Percentiles rank a stretch among this genome's conserved stretches.
These are phyloP conservation scores for Xylariales sp. DNA, from an alignment of 2,329 filamentous ascomycete species.

Conservation along the genomic window DNA sequence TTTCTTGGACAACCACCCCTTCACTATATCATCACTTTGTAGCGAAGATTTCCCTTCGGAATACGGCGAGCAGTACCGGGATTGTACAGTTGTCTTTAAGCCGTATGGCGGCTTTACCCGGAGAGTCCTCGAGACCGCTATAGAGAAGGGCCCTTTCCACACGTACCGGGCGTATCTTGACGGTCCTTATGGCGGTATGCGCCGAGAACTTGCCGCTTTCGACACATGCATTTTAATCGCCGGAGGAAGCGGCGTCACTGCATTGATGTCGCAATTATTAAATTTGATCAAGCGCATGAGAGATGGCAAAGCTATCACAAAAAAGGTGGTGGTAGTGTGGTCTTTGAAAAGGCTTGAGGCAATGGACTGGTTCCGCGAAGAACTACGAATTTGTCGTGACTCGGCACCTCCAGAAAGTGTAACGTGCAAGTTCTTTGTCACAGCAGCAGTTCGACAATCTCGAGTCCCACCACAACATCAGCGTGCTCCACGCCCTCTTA, in stretches of 20 bases:
- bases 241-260: slow-evolving; percentile 93
- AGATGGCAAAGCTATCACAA: slow-evolving; percentile 92
- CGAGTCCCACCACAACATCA: slow-evolving; percentile 47
- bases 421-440: slow-evolving; percentile 95
- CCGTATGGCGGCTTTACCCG: slow-evolving; percentile 92
- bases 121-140: slow-evolving; percentile 82
- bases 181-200: slow-evolving; percentile 95
- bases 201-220: slow-evolving; percentile 87
- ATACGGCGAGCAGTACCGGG: slow-evolving; percentile 87
- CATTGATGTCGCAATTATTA: slow-evolving; percentile 88
- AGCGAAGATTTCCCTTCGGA: slow-evolving; percentile 93
- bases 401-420: slow-evolving; percentile 88
- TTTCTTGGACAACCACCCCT: slow-evolving; percentile 91
- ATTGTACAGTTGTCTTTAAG: slow-evolving; percentile 91
- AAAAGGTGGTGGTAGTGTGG: slow-evolving; percentile 93
- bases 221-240: slow-evolving; percentile 94
- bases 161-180: slow-evolving; percentile 94
- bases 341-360: slow-evolving; percentile 89
- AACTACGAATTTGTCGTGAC: slow-evolving; percentile 90
- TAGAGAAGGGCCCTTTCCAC: slow-evolving; percentile 88
- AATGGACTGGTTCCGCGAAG: slow-evolving; percentile 98
- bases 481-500: slow-evolving; percentile 71
- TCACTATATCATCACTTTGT: slow-evolving; percentile 92
- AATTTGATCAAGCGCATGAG: slow-evolving; percentile 97
- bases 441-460: slow-evolving; percentile 72